Conservation (phyloP, 768 basidiomycete species). For the Baorangia bicolor region DNA sequence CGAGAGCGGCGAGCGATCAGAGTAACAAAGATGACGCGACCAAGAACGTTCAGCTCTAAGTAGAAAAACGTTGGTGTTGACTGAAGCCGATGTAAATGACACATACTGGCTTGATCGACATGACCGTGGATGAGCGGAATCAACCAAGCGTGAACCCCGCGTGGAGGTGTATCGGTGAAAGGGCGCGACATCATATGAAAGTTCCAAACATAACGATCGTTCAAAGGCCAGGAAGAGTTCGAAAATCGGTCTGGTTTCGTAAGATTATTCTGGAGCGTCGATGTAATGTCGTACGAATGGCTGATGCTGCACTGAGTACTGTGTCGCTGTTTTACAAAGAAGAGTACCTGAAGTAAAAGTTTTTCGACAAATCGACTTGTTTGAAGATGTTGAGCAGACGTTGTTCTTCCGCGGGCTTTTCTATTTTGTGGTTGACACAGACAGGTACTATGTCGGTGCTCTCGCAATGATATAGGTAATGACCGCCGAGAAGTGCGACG, state of each 20-base stretch:
- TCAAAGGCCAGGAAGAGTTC: constrained; percentile 61
- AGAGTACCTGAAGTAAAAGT: constrained; percentile 92
- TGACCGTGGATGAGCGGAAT: constrained; percentile 93
- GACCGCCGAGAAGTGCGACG: constrained; percentile 91
- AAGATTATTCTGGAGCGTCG: constrained; percentile 91
- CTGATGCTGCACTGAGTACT: constrained; percentile 38
- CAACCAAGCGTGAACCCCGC: constrained; percentile 74
- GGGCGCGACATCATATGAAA: constrained; percentile 77
- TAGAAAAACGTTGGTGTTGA: background rate
- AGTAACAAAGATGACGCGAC: constrained; percentile 88
- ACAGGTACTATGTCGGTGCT: constrained; percentile 82
- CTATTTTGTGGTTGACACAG: constrained; percentile 76
- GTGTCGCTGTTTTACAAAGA: background rate
- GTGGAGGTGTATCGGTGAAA: constrained; percentile 45
- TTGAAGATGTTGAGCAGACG: constrained; percentile 89
- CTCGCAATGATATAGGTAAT: constrained; percentile 96
- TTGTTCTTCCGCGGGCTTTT: constrained; percentile 86
- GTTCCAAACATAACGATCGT: constrained; percentile 94
- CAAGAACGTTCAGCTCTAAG: constrained; percentile 87
- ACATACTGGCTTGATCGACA: constrained; percentile 96
- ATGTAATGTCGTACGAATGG: constrained; percentile 95
- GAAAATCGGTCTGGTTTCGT: constrained; percentile 52
- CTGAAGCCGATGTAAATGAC: background rate
- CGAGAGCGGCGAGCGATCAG: constrained; percentile 94
- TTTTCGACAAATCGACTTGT: constrained; percentile 97